Base-by-base conservation (phyloP, 108 stramenopile species). In the Skeletonema menzelii region DNA sequence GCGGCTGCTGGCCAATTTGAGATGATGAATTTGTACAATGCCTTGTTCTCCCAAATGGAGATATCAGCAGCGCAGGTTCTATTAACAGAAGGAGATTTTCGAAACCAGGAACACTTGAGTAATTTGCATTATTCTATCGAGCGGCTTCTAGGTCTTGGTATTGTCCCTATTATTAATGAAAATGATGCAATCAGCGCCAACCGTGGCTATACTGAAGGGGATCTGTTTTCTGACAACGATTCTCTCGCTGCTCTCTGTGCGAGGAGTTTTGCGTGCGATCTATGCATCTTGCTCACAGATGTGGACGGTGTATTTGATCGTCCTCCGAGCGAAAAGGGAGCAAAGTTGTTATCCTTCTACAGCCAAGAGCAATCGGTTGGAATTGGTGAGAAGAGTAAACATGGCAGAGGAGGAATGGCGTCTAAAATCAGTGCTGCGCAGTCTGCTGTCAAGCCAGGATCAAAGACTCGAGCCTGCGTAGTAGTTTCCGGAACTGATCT, bases 1-100 rank as follows among this genome's bases (percentile, higher is more conserved):
- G 98, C 98, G 27, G 97, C 98, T n/a, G 98, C 98, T 24, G 98
- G 98, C 30, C 98, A 98, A 68, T 94, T 98, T 56, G 97, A 96
- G 70, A 88, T 98, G 90, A 98, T 98, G 98, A 95, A 93, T 61
- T 70, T 98, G 56, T 98, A 98, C 63, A 84, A 84, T 24, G 86
- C 85, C 40, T 86, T 98, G 17, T 97, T 98, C 75, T 77, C 68
- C 26, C 94, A 95, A 67, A 84, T 80, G 65, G 97, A 96, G 73
- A 82, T 95, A 30, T 72, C 91, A 3, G 83, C 94, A 27, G 94
- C 94, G 1, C 96, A 98, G 73, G 83, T 98, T 62, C 84, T 98
- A 40, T 77, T 97, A 58, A 97, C 98, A 4, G 90, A 92, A 72
- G 79, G 80, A 32, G 97, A 97, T 82, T 98, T 97, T 79, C 64